These are phyloP conservation scores for Orbilia oligospora DNA, from an alignment of 2,329 filamentous ascomycete genomes.

Conservation along the genomic window DNA sequence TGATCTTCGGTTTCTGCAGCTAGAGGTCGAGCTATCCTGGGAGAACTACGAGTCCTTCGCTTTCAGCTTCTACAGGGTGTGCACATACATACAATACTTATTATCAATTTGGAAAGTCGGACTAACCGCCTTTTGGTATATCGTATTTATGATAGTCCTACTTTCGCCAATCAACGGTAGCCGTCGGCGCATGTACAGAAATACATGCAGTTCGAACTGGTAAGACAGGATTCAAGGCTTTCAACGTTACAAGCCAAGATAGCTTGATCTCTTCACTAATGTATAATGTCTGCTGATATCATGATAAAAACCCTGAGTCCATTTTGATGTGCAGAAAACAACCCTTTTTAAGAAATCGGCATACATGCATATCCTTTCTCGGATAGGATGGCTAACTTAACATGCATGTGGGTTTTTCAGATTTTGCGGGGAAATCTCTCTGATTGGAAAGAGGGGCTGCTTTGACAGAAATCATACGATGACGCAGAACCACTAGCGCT, in stretches of 20 bases:
- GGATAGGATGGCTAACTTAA: slow-evolving; percentile 3
- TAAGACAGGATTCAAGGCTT: slow-evolving; percentile 8
- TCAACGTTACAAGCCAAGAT: background rate
- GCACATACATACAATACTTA: slow-evolving; percentile 4
- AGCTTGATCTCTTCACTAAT: slow-evolving; percentile 5
- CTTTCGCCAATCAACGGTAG: background rate
- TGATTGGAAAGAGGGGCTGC: background rate
- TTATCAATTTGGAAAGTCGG: slow-evolving; percentile 5
- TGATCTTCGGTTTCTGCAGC: slow-evolving; percentile 10
- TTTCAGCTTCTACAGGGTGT: slow-evolving; percentile 1
- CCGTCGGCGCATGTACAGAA: slow-evolving; percentile 6
- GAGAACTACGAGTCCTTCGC: background rate
- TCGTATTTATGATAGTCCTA: slow-evolving; percentile 2
- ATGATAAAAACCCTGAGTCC: background rate
- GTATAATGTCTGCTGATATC: background rate
- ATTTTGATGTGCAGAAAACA: background rate
- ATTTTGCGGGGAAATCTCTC: slow-evolving; percentile 4
- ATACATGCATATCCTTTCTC: background rate
- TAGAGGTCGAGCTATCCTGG: too few species aligned
- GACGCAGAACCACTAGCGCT: background rate
- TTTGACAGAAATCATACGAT: background rate
- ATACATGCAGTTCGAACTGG: background rate
- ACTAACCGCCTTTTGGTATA: background rate
- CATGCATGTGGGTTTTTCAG: background rate
- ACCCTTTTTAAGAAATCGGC: background rate